These are phyloP conservation scores for Ceratonia siliqua DNA, from an alignment of 306 rosid genomes.

Conservation along the genomic window DNA sequence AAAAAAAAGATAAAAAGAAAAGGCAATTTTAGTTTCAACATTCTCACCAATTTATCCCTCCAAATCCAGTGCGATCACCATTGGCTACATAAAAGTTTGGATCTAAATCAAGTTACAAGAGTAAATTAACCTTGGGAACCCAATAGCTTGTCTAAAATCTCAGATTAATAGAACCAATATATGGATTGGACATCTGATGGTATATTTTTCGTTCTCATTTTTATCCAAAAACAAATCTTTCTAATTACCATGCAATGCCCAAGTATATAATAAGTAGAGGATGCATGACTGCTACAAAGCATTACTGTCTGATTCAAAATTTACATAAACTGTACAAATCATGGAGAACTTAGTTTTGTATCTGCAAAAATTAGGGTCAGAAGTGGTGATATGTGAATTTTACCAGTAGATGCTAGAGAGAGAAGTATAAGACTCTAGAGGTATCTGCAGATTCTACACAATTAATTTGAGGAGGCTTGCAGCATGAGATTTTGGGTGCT, in stretches of 20 bases:
- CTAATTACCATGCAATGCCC: neutral
- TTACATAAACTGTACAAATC: neutral
- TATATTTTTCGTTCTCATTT: neutral
- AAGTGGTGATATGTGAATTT: too few species aligned
- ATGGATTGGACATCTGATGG: neutral
- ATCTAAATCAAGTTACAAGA: neutral
- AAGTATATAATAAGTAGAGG: neutral
- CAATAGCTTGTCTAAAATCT: neutral
- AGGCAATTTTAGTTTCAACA: neutral
- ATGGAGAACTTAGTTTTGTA: neutral
- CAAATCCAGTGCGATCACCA: neutral
- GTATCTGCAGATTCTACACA: neutral
- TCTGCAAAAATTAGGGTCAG: neutral
- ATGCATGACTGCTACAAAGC: neutral
- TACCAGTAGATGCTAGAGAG: neutral
- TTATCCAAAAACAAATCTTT: neutral
- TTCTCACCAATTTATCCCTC: neutral
- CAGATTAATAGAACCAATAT: neutral
- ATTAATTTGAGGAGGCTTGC: neutral
- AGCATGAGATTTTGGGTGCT: neutral
- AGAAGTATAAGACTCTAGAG: neutral
- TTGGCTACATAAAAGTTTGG: neutral
- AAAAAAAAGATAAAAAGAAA: too few species aligned
- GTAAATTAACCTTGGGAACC: neutral
- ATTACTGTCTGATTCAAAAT: too few species aligned